Base-by-base conservation (phyloP, 208 protist species). In the Sergeia podlipaevii region DNA sequence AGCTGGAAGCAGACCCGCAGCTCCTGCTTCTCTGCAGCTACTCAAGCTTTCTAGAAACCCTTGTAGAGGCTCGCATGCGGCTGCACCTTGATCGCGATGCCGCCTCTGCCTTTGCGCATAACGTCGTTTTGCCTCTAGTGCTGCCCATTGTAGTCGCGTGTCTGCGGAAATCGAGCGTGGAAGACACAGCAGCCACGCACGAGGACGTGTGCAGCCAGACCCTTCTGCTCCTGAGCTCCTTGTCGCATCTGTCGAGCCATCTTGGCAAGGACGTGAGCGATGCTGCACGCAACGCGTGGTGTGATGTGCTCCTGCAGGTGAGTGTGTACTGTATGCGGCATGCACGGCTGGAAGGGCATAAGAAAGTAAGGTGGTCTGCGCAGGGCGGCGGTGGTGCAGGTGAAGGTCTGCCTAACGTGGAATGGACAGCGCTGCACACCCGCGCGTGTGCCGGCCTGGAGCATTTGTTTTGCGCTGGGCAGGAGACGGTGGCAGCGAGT, bases 21-120 rank as follows among this genome's bases (percentile, higher is more conserved):
- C 52, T 86, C 38, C 43, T 82, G 3, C 74, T 86, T 21, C 39
- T 88, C n/a, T 85, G 66, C 58, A 59, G 70, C 54, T 86, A 73
- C 44, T 56, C 84, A 8, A 44, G 63, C 23, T 87, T 85, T 24
- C 59, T 88, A 20, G 67, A 72, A 8, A 43, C 44, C 1, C 60
- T 87, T n/a, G 78, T 68, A 48, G 80, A 80, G 20, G 38, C 66
- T 13, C 65, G 77, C 45, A 6, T 65, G 20, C 58, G 56, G 18
- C 48, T 83, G 27, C 37, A 51, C 1, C 53, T 57, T n/a, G 39
- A 59, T 10, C 52, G 63, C 24, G 50, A 70, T 24, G 50, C 45
- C 30, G 23, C 46, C 2, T 85, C 78, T 64, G 70, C 47, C 1
- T 66, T 71, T 27, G 34, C 57, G 15, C 37, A 58, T n/a, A n/a